These are phyloP conservation scores for Passiflora organensis DNA, from an alignment of 345 rosid species.

Conservation along the genomic window DNA sequence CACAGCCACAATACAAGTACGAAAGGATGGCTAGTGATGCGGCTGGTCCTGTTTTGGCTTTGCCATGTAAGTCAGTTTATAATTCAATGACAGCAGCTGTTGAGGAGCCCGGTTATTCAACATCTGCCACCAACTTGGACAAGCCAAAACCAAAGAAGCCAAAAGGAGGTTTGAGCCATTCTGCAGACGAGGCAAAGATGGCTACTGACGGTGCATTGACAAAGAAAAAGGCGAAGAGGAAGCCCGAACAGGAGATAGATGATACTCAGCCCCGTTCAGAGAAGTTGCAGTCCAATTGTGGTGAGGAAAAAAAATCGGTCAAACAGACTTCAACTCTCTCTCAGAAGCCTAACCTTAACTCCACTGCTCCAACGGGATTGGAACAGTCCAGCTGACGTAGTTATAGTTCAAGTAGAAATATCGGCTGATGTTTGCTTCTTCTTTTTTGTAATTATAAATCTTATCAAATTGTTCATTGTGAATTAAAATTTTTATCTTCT, in stretches of 20 bases:
- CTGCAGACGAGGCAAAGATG: constrained; percentile 40
- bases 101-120: constrained; percentile 35
- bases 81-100: constrained; percentile 30
- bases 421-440: constrained; percentile 1
- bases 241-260: constrained; percentile 42
- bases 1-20: constrained; percentile 35
- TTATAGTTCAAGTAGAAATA: constrained; percentile 12
- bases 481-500: not conserved
- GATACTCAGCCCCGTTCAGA: constrained; percentile 29
- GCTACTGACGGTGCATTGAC: constrained; percentile 25
- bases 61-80: constrained; percentile 33
- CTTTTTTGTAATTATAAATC: constrained; percentile 2
- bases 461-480: constrained; percentile 9
- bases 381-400: constrained; percentile 43
- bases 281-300: constrained; percentile 16
- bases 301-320: constrained; percentile 32
- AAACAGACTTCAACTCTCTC: constrained; percentile 28
- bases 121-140: constrained; percentile 33
- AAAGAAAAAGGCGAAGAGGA: constrained; percentile 57
- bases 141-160: constrained; percentile 49
- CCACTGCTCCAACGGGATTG: constrained; percentile 32
- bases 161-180: constrained; percentile 39
- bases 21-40: constrained; percentile 36
- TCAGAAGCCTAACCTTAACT: constrained; percentile 31
- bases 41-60: constrained; percentile 29